Base-by-base conservation (phyloP, 371 early-diverging fungal genomes). In the Syncephalastrum contaminatum region DNA sequence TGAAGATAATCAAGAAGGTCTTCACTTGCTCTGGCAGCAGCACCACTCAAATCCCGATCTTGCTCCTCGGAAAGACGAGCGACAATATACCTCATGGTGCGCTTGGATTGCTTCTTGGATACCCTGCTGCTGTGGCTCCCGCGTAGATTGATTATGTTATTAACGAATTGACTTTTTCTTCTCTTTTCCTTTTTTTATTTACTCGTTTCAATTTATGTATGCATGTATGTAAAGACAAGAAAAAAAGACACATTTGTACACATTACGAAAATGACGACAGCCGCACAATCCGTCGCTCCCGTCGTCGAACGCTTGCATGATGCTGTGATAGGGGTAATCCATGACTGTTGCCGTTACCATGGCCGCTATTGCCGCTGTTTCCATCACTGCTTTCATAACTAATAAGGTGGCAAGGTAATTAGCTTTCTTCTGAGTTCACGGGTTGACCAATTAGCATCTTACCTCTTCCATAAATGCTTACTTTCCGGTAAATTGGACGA, bases 1-100 rank as follows among this genome's bases (percentile, higher is more conserved):
- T 2, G 30, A 58, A 10, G 59, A 58, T 16, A 59, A 63, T 14
- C 49, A 63, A 20, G 63, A 63, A 50, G 63, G 63, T 20, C 42
- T 55, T 14, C 46, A 43, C 42, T 54, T 63, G 24, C 39, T 63
- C 13, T 63, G 63, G 63, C 25, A 42, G 13, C 18, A 51, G 12
- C 48, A 43, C 13, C 44, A 30, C 15, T 10, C 6, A 6, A 51
- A 54, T 39, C 40, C 51, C 20, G 62, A 61, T 25, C 30, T 21
- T 18, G 62, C 62, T 10, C 39, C 56, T 12, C 54, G 36, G 10
- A 64, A 64, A 30, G 6, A 15, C n/a, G 62, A 62, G 43, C 43
- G 49, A 20, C 45, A 62, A 19, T 62, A 56, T 30, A 62, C 62
- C 18, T 56, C 53, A 57, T 44, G 45, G 10, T 48, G 60, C 15